These are phyloP conservation scores for Cicer pinnatifidum DNA, from an alignment of 306 rosid genomes.

Conservation along the genomic window DNA sequence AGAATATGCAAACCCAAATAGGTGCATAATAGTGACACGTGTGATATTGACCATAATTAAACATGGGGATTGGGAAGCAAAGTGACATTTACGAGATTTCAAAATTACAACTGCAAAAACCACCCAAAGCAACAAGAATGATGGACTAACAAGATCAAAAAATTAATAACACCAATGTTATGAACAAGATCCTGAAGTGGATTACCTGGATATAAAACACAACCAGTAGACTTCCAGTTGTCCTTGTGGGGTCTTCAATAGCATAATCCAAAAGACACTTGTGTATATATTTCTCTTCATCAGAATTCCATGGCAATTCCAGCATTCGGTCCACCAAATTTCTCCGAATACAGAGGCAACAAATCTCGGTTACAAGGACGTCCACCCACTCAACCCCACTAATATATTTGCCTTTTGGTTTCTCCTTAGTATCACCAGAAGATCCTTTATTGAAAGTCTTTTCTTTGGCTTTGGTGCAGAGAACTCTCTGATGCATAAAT, in stretches of 20 bases:
- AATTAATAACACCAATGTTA: constrained; percentile 31
- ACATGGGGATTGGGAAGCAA: neutral
- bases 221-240: constrained; percentile 85
- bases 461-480: constrained; percentile 71
- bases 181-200: constrained; percentile 17
- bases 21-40: too few species aligned
- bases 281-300: constrained; percentile 87
- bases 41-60: neutral
- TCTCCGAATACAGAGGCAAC: constrained; percentile 91
- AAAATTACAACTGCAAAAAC: constrained; percentile 29
- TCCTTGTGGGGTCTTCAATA: constrained; percentile 64
- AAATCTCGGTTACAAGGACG: constrained; percentile 85
- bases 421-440: constrained; percentile 50
- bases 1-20: constrained; percentile 8
- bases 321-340: constrained; percentile 86
- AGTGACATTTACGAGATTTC: constrained; percentile 19
- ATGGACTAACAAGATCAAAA: constrained; percentile 27
- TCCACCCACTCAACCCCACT: constrained; percentile 82
- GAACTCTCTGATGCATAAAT: constrained; percentile 85
- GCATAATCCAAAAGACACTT: constrained; percentile 85
- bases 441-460: constrained; percentile 57
- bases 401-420: constrained; percentile 49
- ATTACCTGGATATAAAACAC: constrained; percentile 93
- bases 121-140: constrained; percentile 2
- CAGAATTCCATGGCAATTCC: constrained; percentile 93